Evolutionary conservation across 2,329 filamentous ascomycete species (phyloP).

Genomic region (Arthrobotrys sphaeroides): DNA sequence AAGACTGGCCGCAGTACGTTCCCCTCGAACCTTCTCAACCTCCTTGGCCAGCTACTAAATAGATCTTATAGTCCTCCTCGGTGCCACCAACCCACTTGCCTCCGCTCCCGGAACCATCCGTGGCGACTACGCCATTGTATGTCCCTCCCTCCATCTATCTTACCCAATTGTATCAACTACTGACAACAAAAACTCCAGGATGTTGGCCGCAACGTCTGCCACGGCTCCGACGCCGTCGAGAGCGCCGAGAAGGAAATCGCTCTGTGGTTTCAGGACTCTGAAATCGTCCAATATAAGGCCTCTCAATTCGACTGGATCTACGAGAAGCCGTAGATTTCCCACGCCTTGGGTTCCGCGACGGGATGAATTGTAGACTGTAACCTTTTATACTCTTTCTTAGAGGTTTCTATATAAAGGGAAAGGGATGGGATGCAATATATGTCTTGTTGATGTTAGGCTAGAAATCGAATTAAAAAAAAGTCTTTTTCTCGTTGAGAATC

Average conservation of each 20-base stretch:
- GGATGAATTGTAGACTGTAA: constrained; percentile 58
- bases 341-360: constrained; percentile 5
- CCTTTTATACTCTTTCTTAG: background rate
- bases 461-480: constrained; percentile 4
- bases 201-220: constrained; percentile 98
- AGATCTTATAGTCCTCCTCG: constrained; percentile 76
- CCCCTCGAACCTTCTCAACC: background rate
- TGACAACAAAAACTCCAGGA: constrained; percentile 62
- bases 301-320: constrained; percentile 94
- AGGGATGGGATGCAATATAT: background rate
- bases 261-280: constrained; percentile 88
- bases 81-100: constrained; percentile 97
- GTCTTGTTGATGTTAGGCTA: background rate
- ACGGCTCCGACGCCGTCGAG: constrained; percentile 98
- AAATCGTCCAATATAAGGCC: constrained; percentile 85
- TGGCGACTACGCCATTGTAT: constrained; percentile 83
- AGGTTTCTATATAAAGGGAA: background rate
- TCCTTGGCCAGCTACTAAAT: constrained; percentile 43
- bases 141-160: constrained; percentile 49
- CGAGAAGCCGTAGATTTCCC: constrained; percentile 72
- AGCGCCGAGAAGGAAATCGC: constrained; percentile 99
- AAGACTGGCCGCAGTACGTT: constrained; percentile 91
- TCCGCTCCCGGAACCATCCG: constrained; percentile 98
- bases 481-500: constrained; percentile 3
- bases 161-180: background rate